Evolutionary conservation across 768 basidiomycete genomes (phyloP).

Genomic region (Agrocybe pediades): DNA sequence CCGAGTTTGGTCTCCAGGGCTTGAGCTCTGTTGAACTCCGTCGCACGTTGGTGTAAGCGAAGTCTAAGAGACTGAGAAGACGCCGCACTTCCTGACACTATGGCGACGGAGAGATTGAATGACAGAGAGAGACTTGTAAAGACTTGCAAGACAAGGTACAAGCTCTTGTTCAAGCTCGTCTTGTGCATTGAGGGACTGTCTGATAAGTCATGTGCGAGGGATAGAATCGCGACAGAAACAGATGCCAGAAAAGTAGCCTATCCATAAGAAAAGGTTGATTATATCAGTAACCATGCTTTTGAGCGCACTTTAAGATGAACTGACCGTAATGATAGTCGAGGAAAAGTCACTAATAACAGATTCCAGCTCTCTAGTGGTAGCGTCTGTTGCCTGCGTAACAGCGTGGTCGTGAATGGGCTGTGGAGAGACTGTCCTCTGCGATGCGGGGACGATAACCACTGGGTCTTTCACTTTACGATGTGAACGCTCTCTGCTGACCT

Average conservation of each 20-base stretch:
- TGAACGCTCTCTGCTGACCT: too few species aligned
- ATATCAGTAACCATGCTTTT: background rate
- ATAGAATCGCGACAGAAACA: background rate
- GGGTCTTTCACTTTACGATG: too few species aligned
- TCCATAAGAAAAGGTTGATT: background rate
- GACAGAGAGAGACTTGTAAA: background rate
- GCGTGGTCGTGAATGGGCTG: too few species aligned
- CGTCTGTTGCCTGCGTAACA: too few species aligned
- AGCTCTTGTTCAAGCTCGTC: background rate
- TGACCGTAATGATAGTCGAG: too few species aligned
- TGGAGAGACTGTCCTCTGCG: too few species aligned
- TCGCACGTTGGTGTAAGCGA: background rate
- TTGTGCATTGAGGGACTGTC: background rate
- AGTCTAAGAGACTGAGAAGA: background rate
- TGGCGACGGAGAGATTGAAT: constrained; percentile 1
- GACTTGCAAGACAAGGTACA: background rate
- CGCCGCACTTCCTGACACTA: background rate
- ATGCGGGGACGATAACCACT: too few species aligned
- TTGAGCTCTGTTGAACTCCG: background rate
- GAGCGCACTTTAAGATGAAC: too few species aligned
- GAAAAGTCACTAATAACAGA: too few species aligned
- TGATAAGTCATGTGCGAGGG: background rate
- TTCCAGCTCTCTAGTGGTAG: too few species aligned
- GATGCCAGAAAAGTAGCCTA: constrained; percentile 2
- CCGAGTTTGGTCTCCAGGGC: background rate